Percentiles rank a stretch among this genome's conserved stretches.
Conservation (phyloP, 176 grass and related monocot species). For the Hsuehochloa calcarea region DNA sequence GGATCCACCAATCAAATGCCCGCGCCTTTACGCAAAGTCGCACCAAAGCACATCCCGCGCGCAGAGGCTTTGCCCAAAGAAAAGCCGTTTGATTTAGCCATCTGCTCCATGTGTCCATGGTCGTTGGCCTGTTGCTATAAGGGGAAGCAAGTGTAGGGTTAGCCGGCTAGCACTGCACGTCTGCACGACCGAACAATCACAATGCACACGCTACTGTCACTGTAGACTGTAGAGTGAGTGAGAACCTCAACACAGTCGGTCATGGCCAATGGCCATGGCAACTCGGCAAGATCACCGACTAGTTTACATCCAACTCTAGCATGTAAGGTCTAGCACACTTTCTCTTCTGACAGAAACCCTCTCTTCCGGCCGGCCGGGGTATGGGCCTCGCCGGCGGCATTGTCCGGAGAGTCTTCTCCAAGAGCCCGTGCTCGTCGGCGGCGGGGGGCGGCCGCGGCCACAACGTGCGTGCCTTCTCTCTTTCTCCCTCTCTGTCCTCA, state of each 20-base stretch:
- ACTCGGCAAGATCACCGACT: neutral
- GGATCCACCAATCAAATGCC: constrained; percentile 70
- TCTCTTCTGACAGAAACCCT: neutral
- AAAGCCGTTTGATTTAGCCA: constrained; percentile 24
- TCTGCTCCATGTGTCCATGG: neutral
- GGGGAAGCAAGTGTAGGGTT: neutral
- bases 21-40: constrained; percentile 49
- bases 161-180: neutral
- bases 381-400: constrained; percentile 83
- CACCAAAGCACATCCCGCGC: constrained; percentile 36
- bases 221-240: constrained; percentile 24
- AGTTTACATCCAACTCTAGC: neutral
- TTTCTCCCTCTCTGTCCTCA: neutral
- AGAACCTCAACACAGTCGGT: neutral
- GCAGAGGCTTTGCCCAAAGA: constrained; percentile 27
- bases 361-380: neutral
- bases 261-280: neutral
- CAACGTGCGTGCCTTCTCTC: constrained; percentile 33
- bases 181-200: neutral
- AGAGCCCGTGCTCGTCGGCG: constrained; percentile 44
- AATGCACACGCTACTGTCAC: neutral
- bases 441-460: neutral
- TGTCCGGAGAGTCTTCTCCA: constrained; percentile 65
- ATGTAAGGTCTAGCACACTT: constrained; percentile 12
- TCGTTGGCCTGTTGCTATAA: constrained; percentile 39